Evolutionary conservation across 2,329 filamentous ascomycete genomes (phyloP), one percentile per base, ranked within the genome.

Genomic region (Chalaropsis thielavioides): DNA sequence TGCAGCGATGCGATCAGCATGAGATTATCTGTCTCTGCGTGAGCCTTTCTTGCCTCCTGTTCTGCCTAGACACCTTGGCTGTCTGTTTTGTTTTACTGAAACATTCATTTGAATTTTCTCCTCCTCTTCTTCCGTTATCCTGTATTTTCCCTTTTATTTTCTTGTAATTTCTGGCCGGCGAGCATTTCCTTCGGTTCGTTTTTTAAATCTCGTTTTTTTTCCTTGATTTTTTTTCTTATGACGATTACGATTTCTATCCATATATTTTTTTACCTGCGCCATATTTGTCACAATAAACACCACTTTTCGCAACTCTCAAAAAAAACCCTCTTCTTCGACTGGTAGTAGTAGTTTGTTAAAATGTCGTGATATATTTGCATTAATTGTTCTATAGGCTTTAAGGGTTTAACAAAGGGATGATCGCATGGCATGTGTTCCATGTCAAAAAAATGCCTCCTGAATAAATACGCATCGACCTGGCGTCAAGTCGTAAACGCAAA

Each of bases 201-300:
- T 35, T 46, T 46, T 62, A 1, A 43, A 44, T 51, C n/a, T 11
- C 61, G 63, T 66, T 66, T 44, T 70, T 66, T 66, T 44, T 70
- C 68, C 63, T 63, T 62, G 17, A 17, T 49, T 17, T 17, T 64
- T 62, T 66, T 65, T 19, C 63, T 67, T 35, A 63, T 27, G 66
- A 61, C 49, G 38, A 24, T 65, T 54, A 67, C 38, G 64, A 64
- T 65, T 61, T 35, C 68, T 68, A 61, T 46, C 41, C 69, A 62
- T 66, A 64, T 61, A 62, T 63, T 60, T 64, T 61, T 64, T 44
- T 63, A 40, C 66, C 61, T 65, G 54, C 62, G 58, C 61, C 62
- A 64, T 64, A 27, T 63, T 27, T 46, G 63, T 61, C 61, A 40
- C 64, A 40, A 61, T 67, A 58, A 46, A 40, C 63, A 59, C 59